Evolutionary conservation across 179 eudicot species (phyloP).

Genomic region (Beta macrorhiza): DNA sequence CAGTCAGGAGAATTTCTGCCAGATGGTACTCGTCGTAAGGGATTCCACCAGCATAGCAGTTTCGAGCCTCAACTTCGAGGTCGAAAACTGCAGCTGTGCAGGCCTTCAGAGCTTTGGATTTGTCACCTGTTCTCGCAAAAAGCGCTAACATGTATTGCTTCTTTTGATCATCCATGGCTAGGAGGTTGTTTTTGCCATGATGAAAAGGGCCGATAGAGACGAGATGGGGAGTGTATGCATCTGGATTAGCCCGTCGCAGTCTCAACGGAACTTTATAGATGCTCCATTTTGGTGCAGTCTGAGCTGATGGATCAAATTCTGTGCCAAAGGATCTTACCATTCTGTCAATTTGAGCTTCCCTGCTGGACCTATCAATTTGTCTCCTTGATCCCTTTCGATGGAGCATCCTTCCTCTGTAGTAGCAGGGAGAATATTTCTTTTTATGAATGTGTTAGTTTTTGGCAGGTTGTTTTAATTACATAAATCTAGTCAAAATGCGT

Average conservation of each 20-base stretch:
- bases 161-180: conserved; percentile 9
- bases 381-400: background rate
- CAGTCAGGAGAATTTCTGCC: conserved; percentile 5
- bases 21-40: conserved; percentile 3
- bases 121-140: background rate
- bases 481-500: no score
- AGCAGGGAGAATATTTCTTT: no score
- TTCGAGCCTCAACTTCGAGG: conserved; percentile 10
- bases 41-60: conserved; percentile 12
- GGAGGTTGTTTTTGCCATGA: background rate
- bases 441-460: no score
- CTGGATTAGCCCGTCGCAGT: conserved; percentile 7
- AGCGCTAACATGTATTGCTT: conserved; percentile 16
- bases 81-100: conserved; percentile 2
- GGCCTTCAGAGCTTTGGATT: background rate
- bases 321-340: conserved; percentile 10
- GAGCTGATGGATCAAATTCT: conserved; percentile 2
- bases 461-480: no score
- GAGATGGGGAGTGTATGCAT: conserved; percentile 18
- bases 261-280: conserved; percentile 11
- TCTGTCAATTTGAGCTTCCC: background rate
- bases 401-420: background rate
- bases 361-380: background rate
- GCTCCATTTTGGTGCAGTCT: conserved; percentile 17
- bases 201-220: conserved; percentile 17